Evolutionary conservation across 768 basidiomycete genomes (phyloP), one percentile per base, ranked within the genome.

Genomic region (Rubroboletus pulcherrimus): DNA sequence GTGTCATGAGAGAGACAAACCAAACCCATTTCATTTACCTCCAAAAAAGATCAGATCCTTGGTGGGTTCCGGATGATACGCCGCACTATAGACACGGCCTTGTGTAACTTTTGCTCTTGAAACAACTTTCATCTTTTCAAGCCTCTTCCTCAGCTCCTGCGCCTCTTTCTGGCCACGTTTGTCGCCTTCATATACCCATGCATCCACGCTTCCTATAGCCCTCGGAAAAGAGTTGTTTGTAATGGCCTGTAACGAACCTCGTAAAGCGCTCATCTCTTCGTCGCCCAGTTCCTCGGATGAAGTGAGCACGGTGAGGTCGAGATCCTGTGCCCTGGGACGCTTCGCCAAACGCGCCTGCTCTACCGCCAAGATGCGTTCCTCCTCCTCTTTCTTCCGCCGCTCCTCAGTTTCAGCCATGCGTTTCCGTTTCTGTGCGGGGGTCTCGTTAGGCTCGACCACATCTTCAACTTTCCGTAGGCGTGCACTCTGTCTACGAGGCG

Each of bases 31-130:
- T 14, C 2, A 53, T 63, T 57, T 55, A 87, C 89, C 89, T 68
- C 91, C 91, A 66, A 93, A 90, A 67, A 93, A 92, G n/a, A 93
- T 79, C 12, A 93, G 69, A 69, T 93, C 91, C 62, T 89, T 91
- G 12, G 84, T 81, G 19, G 78, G 75, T 60, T 90, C 90, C 5
- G 91, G 89, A 66, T 93, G 91, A 68, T 88, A 93, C 14, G 82
- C 83, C 33, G 87, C 85, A 58, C 86, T 85, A 63, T 93, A 93
- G 1, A 93, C 66, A 21, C 91, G 74, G 56, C 87, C 79, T 58
- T 82, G 75, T 1, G 87, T 91, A 8, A 93, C 90, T 69, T 92
- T 93, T 14, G 91, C 91, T 53, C 89, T 78, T 33, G 88, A 81
- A 2, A 88, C 77, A n/a, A 92, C 75, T 55, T 80, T 82, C 66